Evolutionary conservation across 1,284 basidiomycete species (phyloP), one percentile per base, ranked within the genome.

Genomic region (Irpex rosettiformis): DNA sequence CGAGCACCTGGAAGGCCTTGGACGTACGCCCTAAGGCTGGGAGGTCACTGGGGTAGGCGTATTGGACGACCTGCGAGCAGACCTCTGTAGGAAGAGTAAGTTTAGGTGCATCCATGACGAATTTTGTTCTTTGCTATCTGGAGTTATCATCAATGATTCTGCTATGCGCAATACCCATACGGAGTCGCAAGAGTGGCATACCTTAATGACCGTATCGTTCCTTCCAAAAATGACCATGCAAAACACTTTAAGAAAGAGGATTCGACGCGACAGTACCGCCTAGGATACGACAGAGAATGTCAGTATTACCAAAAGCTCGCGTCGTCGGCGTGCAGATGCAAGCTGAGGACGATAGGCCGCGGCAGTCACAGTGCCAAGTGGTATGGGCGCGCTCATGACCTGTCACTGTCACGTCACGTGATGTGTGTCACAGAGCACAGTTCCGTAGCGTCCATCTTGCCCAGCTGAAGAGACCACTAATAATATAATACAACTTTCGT

Each of bases 1-100:
- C 68, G n/a, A 66, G 63, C 18, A 61, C 57, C 29, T 69, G 67
- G 21, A 72, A 59, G 10, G 62, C 60, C 56, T 67, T 72, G 55
- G 60, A 67, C 1, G 64, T 65, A 42, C 64, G 61, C 24, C 63
- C 61, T 21, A 74, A 64, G 13, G 62, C 60, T 16, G 67, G 58
- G 25, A 72, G 61, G 37, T 72, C 70, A 10, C 53, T 48, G 10
- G 40, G 27, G 3, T 55, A 29, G 5, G 64, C 55, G 42, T 69
- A 61, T n/a, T 64, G 64, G 1, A 62, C 65, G 37, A 74, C 66
- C 1, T 62, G 55, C 27, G 62, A 58, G 49, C 45, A 65, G 2
- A 71, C 48, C 54, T 70, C 70, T 1, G 58, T 60, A 6, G 70
- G 69, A 2, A 70, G 57, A 3, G 33, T 28, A 11, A n/a, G 48